Evolutionary conservation across 306 rosid species (phyloP).

Genomic region (Hippophae tibetana): DNA sequence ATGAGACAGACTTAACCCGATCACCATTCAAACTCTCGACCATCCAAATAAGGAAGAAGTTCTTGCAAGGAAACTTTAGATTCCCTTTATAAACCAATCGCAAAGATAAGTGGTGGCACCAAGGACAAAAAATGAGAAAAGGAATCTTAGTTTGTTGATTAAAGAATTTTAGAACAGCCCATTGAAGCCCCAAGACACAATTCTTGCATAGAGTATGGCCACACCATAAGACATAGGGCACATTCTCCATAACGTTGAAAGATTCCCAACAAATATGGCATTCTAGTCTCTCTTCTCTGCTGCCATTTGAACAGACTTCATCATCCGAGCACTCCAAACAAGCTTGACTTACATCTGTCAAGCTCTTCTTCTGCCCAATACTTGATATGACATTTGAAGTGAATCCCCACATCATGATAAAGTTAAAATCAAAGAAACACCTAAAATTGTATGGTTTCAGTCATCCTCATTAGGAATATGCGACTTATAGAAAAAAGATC

Average conservation of each 20-base stretch:
- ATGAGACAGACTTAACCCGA: constrained; percentile 35
- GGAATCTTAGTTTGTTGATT: constrained; percentile 64
- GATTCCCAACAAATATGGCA: constrained; percentile 94
- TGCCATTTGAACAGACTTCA: constrained; percentile 63
- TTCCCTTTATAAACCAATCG: constrained; percentile 65
- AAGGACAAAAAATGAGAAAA: constrained; percentile 64
- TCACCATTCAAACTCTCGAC: constrained; percentile 84
- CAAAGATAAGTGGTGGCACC: constrained; percentile 72
- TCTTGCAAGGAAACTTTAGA: constrained; percentile 72
- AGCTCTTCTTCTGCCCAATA: constrained; percentile 55
- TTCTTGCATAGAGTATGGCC: constrained; percentile 88
- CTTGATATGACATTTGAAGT: constrained; percentile 59
- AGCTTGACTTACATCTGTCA: constrained; percentile 28
- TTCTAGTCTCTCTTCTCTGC: constrained; percentile 76
- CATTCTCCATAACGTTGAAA: constrained; percentile 87
- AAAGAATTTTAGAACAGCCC: constrained; percentile 61
- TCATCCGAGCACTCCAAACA: constrained; percentile 72
- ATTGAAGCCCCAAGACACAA: constrained; percentile 84
- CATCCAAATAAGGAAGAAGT: constrained; percentile 90
- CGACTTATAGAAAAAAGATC: constrained; percentile 13
- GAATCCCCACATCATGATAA: constrained; percentile 58
- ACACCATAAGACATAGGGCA: constrained; percentile 93
- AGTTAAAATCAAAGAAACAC: constrained; percentile 12
- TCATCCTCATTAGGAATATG: constrained; percentile 14
- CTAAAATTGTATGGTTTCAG: constrained; percentile 12